Conservation (phyloP, 23 red algal species). For the Agarophyton chilense region DNA sequence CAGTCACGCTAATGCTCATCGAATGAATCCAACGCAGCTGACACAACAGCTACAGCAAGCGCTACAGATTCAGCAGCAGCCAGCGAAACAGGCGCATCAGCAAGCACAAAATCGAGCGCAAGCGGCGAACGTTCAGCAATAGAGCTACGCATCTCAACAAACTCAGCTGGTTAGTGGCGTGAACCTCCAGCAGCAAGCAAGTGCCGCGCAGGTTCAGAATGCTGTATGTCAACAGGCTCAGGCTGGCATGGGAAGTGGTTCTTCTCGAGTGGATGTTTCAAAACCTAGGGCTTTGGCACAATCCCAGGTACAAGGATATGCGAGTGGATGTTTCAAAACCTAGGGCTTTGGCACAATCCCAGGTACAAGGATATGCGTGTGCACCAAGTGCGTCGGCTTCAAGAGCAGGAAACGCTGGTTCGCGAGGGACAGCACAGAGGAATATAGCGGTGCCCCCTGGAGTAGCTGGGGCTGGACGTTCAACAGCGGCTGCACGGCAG, state of each 20-base stretch:
- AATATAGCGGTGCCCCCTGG: no score
- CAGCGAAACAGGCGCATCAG: neutral
- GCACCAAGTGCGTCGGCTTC: neutral
- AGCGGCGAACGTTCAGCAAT: neutral
- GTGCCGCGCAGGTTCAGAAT: neutral
- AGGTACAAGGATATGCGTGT: neutral
- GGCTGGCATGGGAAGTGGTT: neutral
- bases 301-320: neutral
- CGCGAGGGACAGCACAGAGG: neutral
- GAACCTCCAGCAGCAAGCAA: neutral
- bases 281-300: neutral
- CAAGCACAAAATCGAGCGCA: slow-evolving; percentile 1
- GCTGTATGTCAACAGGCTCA: neutral
- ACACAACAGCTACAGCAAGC: neutral
- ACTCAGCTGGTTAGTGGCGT: neutral
- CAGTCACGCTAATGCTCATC: neutral
- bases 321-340: neutral
- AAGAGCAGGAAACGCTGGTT: neutral
- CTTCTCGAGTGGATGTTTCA: slow-evolving; percentile 4
- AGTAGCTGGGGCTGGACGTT: no score
- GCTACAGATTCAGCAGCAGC: neutral
- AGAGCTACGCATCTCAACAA: neutral
- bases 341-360: neutral
- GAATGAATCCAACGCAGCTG: neutral
- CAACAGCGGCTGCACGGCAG: no score